A percentile compares a stretch with the other conserved stretches of the same genome.
These are phyloP conservation scores for Aureobasidium lini DNA, from an alignment of 2,329 filamentous ascomycete genomes.

Conservation along the genomic window DNA sequence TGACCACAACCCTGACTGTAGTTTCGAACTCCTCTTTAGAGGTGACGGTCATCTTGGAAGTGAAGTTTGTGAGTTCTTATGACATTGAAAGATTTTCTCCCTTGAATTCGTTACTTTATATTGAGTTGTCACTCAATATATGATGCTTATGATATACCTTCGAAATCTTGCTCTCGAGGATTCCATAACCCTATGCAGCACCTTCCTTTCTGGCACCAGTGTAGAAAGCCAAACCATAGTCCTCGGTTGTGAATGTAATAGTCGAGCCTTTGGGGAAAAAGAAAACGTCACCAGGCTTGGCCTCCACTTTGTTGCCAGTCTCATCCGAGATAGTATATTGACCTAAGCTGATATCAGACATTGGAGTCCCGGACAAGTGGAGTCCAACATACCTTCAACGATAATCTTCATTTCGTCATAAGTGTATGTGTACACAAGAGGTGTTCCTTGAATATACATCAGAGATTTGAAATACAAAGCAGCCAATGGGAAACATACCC, in stretches of 20 bases:
- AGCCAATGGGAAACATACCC: slow-evolving; percentile 23
- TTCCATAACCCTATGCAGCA: background rate
- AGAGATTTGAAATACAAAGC: background rate
- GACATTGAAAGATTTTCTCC: background rate
- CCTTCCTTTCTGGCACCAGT: slow-evolving; percentile 22
- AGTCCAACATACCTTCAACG: slow-evolving; percentile 56
- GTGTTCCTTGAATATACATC: slow-evolving; percentile 37
- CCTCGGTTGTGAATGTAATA: slow-evolving; percentile 49
- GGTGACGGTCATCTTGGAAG: too few species aligned
- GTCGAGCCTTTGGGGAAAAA: slow-evolving; percentile 60
- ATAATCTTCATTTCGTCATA: slow-evolving; percentile 72
- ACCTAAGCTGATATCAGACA: background rate
- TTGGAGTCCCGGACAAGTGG: background rate
- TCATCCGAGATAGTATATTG: slow-evolving; percentile 47
- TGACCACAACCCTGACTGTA: too few species aligned
- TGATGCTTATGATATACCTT: background rate
- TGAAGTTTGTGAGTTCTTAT: too few species aligned
- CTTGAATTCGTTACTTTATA: background rate
- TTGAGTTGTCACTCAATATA: background rate
- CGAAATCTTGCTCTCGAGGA: too few species aligned
- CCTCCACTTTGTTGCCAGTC: slow-evolving; percentile 53
- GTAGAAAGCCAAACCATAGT: slow-evolving; percentile 24
- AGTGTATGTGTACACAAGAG: slow-evolving; percentile 60
- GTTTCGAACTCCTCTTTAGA: too few species aligned
- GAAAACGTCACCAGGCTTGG: slow-evolving; percentile 57